Base-by-base conservation (phyloP, 495 filamentous ascomycete species). In the Lepidopterella palustris region DNA sequence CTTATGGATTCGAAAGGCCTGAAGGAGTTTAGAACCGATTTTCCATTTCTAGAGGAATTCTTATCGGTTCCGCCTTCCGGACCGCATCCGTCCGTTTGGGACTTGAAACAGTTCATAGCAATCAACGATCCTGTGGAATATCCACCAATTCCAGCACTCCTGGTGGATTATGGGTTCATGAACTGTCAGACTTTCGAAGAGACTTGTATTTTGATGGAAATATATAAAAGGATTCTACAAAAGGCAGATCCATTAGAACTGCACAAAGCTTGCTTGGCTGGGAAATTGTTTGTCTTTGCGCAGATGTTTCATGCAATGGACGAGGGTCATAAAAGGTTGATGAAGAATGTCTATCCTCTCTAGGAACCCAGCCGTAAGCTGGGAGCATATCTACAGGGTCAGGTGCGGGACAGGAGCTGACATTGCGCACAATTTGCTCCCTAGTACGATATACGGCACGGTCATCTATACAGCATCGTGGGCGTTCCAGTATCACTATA, bases 1-100 rank as follows among this genome's bases (percentile, higher is more conserved):
- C 56, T 58, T 28, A 58, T 58, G 47, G 42, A 58, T 24, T 58
- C 56, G n/a, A 13, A 50, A n/a, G 45, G 56, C 24, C 42, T 58
- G 24, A 58, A 58, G 45, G 27, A 50, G 27, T 28, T 49, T n/a
- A 23, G 45, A 25, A 6, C 45, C 25, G n/a, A 18, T 4, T 35
- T 58, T 18, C 56, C 42, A 29, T 28, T 48, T 35, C 56, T 58
- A 15, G 45, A 58, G 32, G 23, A 25, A n/a, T 58, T 58, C 20
- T 35, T 58, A 13, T 58, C 56, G 2, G 42, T 50, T 26, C 56
- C 56, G 20, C 42, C 56, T 3, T 49, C 45, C 24, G 55, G 55
- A 13, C 55, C 45, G 5, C 45, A 39, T 35, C 42, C 25, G 26
- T 58, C 56, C 18, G 45, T 58, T 18, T 58, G 45, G 56, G 56